Evolutionary conservation across 106 monocot genomes (phyloP).

Genomic region (Ottelia alismoides): DNA sequence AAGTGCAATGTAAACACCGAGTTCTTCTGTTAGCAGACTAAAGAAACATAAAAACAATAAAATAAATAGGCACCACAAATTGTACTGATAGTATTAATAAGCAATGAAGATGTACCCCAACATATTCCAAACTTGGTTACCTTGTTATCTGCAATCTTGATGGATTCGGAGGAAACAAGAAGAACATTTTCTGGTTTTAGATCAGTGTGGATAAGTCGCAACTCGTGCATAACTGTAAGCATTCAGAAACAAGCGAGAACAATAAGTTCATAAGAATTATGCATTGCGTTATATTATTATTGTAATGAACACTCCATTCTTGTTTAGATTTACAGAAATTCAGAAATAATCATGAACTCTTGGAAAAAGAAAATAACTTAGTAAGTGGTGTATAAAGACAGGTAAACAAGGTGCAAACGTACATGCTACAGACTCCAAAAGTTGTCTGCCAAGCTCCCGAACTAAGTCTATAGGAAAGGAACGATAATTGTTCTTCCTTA

Average conservation of each 20-base stretch:
- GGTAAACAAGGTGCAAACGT: constrained; percentile 17
- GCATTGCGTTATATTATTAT: too few species aligned
- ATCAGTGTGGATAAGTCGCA: constrained; percentile 93
- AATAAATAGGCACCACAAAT: background rate
- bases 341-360: background rate
- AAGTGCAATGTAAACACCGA: too few species aligned
- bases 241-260: background rate
- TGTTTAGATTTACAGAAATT: background rate
- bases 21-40: too few species aligned
- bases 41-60: background rate
- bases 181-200: constrained; percentile 97
- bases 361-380: background rate
- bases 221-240: constrained; percentile 88
- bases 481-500: constrained; percentile 81
- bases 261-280: background rate
- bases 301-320: too few species aligned
- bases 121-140: too few species aligned
- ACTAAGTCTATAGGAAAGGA: constrained; percentile 96
- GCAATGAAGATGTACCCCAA: background rate
- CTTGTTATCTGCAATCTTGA: constrained; percentile 79
- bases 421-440: constrained; percentile 98
- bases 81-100: background rate
- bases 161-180: constrained; percentile 72
- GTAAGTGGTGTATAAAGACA: background rate
- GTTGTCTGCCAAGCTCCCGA: constrained; percentile 90